Percentiles rank a stretch among this genome's conserved stretches.
Evolutionary conservation across 495 filamentous ascomycete species (phyloP).

Genomic region (Penicillium antarcticum): DNA sequence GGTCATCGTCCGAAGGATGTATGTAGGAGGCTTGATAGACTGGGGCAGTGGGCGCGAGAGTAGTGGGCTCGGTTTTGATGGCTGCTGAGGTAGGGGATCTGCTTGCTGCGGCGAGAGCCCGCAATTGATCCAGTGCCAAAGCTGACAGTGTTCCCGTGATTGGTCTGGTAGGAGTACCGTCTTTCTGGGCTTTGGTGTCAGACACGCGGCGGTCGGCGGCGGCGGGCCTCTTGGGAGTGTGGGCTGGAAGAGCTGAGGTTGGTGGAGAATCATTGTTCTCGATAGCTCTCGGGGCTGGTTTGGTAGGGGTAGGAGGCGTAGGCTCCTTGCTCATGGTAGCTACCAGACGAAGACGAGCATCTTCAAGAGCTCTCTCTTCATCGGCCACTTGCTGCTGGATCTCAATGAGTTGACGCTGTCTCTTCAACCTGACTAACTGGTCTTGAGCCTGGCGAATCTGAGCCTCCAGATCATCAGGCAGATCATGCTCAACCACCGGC

Average conservation of each 20-base stretch:
- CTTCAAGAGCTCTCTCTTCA: neutral
- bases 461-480: neutral
- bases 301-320: too few relatives aligned
- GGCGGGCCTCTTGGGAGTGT: too few relatives aligned
- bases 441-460: conserved; percentile 5
- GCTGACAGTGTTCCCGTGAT: neutral
- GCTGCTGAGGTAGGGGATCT: neutral
- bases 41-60: neutral
- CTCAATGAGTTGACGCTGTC: conserved; percentile 6
- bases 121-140: neutral
- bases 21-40: neutral
- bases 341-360: neutral
- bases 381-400: conserved; percentile 8
- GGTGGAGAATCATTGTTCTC: too few relatives aligned
- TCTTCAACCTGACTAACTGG: conserved; percentile 1
- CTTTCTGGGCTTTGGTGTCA: neutral
- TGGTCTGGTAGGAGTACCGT: neutral
- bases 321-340: neutral
- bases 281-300: too few relatives aligned
- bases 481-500: neutral
- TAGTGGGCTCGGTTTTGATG: neutral
- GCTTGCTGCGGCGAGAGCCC: conserved; percentile 4
- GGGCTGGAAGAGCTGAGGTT: too few relatives aligned
- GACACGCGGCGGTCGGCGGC: too few relatives aligned
- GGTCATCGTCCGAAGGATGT: neutral